Conservation (phyloP, 2,329 filamentous ascomycete species). For the Amauroascus niger region DNA sequence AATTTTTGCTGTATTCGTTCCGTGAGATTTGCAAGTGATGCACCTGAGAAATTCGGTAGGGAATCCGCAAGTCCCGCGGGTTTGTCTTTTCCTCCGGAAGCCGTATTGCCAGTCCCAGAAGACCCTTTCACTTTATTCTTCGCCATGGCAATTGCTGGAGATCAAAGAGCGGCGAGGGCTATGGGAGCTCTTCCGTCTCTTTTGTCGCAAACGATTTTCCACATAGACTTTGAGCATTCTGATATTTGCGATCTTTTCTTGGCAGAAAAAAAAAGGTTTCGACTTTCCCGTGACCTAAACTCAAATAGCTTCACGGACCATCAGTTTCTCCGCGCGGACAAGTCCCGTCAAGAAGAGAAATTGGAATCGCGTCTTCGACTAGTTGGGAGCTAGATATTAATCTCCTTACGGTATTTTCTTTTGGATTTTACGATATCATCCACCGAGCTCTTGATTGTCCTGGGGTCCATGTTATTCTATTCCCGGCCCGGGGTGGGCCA, state of each 20-base stretch:
- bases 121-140: slow-evolving; percentile 32
- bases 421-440: too few species aligned
- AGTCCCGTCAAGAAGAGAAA: too few species aligned
- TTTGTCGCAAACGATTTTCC: background rate
- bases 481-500: background rate
- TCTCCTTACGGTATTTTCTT: too few species aligned
- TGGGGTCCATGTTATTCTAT: background rate
- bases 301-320: background rate
- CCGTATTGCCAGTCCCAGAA: slow-evolving; percentile 20
- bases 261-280: background rate
- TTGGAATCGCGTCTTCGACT: too few species aligned
- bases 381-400: too few species aligned
- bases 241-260: slow-evolving; percentile 2
- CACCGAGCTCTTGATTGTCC: background rate
- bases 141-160: slow-evolving; percentile 23
- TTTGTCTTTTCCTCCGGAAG: slow-evolving; percentile 16
- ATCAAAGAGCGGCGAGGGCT: background rate
- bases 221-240: too few species aligned
- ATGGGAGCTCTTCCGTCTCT: background rate
- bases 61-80: slow-evolving; percentile 19
- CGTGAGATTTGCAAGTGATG: slow-evolving; percentile 34
- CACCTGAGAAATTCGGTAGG: slow-evolving; percentile 30
- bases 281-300: too few species aligned
- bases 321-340: too few species aligned
- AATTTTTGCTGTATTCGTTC: slow-evolving; percentile 35